Base-by-base conservation (phyloP, 495 filamentous ascomycete genomes). In the Trichoderma asperelloides region DNA sequence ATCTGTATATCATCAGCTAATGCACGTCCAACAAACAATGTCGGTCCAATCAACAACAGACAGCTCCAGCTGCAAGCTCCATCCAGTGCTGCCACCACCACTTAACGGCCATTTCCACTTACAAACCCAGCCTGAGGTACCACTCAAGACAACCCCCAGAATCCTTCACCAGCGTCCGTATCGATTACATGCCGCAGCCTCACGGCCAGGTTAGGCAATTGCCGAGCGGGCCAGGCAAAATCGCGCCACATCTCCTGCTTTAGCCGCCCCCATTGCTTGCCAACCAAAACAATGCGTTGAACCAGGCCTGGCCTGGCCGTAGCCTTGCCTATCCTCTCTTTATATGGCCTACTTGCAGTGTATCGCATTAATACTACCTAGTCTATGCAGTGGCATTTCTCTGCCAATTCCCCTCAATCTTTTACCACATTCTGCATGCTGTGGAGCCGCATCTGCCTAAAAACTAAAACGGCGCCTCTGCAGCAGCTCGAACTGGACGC, bases 211-310 rank as follows among this genome's bases (percentile, higher is more conserved):
- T 60, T 60, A 30, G 55, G 55, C 25, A 60, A 60, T 60, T 60
- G 27, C 55, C 55, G 25, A 60, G 25, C 55, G 12, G n/a, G 49
- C 21, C 49, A 2, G 49, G 49, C n/a, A 3, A 25, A 9, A 21
- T 60, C 23, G 55, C 55, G 55, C 55, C 55, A 60, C 55, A 28
- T 27, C 15, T 30, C 55, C 55, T 60, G 55, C 55, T 60, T 60
- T 60, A 60, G 55, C 55, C 55, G 55, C 23, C 27, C 27, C 47
- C 47, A 45, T 45, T 1, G 18, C 8, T 51, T 51, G 47, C 47
- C 47, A 51, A 25, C 47, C 47, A 51, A 51, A 51, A 51, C 5
- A 45, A 8, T 12, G 41, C 41, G 41, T 45, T 45, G 47, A 51
- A n/a, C n/a, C n/a, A n/a, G n/a, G n/a, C n/a, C n/a, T n/a, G n/a